Evolutionary conservation across 148 eudicot genomes (phyloP).

Genomic region (Persicaria tinctoria): DNA sequence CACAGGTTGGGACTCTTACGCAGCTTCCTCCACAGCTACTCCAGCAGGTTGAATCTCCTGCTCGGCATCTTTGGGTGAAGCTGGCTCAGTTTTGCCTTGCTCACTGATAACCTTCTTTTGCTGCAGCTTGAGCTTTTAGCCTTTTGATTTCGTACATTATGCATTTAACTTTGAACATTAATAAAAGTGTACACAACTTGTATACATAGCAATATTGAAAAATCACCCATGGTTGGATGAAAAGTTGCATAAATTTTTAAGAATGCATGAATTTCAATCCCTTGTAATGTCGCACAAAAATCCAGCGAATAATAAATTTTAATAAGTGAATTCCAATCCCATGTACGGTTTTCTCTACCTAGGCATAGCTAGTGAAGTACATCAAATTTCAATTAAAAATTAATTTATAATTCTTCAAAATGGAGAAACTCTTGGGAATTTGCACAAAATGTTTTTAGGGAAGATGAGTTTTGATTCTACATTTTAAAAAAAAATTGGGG

Average conservation of each 20-base stretch:
- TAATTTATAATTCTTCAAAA: too few relatives aligned
- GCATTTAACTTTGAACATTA: neutral
- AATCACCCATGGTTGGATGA: neutral
- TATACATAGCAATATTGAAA: too few relatives aligned
- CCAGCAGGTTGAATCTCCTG: neutral
- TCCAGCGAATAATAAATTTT: neutral
- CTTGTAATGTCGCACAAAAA: neutral
- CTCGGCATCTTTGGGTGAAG: neutral
- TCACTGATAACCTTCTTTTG: conserved; percentile 24
- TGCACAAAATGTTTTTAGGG: too few relatives aligned
- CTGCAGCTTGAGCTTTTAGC: conserved; percentile 50
- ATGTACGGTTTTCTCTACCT: too few relatives aligned
- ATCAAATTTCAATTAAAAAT: too few relatives aligned
- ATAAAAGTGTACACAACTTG: neutral
- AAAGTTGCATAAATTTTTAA: neutral
- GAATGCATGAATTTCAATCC: neutral
- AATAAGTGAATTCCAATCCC: neutral
- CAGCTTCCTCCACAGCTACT: neutral
- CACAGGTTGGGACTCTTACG: neutral
- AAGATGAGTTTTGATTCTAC: too few relatives aligned
- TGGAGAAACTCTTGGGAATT: too few relatives aligned
- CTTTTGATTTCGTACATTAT: conserved; percentile 35
- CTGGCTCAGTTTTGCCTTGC: conserved; percentile 13
- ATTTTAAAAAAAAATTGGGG: too few relatives aligned
- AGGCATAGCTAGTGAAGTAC: too few relatives aligned